Base-by-base conservation (phyloP, 2,329 filamentous ascomycete genomes). In the Colletotrichum endophyticum region DNA sequence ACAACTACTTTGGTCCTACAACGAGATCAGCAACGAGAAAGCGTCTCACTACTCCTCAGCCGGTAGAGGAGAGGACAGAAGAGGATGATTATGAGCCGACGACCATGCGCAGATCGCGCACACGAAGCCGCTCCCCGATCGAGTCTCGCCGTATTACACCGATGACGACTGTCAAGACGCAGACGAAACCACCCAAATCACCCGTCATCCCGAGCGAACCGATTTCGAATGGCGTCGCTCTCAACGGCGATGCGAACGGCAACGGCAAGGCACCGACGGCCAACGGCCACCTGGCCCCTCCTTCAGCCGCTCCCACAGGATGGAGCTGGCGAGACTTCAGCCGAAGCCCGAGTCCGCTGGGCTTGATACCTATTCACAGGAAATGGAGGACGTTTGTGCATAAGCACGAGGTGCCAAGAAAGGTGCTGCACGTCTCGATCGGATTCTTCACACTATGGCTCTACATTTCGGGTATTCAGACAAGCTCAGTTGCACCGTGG, bases 371-470 rank as follows among this genome's bases (percentile, higher is more conserved):
- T 4, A 96, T 99, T 81, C 97, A 99, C 85, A 91, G 95, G 77
- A 94, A 97, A 83, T 99, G 97, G 91, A 92, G 95, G 80, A 94
- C 91, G 32, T 96, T 99, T 82, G 95, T 98, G 78, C 97, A 99
- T 89, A 96, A 95, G 81, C 96, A 99, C 85, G 97, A 99, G 86
- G 96, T 99, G 70, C 97, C 97, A 12, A 94, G 97, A 81, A 99
- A 99, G 85, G 88, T 93, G 56, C 90, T 99, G 49, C 97, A 99
- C 84, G 95, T 99, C 73, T 98, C 96, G 64, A 99, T 99, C 83
- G 97, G 97, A 71, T 99, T 99, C 87, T 90, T 99, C 77, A 95
- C 96, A 25, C 91, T 98, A 62, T 95, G 94, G 87, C 91, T 99
- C 49, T 99, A 99, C 85, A 89, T 92, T 66, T 92, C 91, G 30